phyloP scores from a whole-genome alignment of 2,329 filamentous ascomycete genomes.

The Aspergillus terreus region DNA sequence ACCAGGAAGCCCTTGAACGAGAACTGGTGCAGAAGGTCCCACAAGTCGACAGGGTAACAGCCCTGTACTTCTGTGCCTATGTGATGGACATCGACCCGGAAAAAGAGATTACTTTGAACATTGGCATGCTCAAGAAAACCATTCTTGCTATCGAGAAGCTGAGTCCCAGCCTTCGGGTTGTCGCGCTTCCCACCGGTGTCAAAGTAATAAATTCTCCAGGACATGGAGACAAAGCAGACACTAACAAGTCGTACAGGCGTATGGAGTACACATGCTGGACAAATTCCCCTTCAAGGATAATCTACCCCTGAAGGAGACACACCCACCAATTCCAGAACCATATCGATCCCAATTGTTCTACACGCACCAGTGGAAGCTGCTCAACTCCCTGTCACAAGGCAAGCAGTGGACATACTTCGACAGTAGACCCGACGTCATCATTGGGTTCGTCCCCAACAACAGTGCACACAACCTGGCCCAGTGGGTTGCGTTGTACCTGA shows the following conservation, averaged over 20 bases:
- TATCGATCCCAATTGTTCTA: conserved; percentile 4
- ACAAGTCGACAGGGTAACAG: neutral
- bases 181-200: conserved; percentile 5
- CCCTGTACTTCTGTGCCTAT: conserved; percentile 5
- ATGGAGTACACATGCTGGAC: conserved; percentile 1
- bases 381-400: neutral
- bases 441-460: conserved; percentile 7
- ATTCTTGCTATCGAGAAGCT: conserved; percentile 1
- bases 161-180: neutral
- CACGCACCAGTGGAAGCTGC: conserved; percentile 3
- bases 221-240: neutral
- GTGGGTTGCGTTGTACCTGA: conserved; percentile 3
- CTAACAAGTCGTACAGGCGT: neutral
- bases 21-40: neutral
- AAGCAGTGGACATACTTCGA: conserved; percentile 4
- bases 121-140: conserved; percentile 1
- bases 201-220: neutral
- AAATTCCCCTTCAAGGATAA: conserved; percentile 4
- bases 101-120: neutral
- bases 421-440: conserved; percentile 2
- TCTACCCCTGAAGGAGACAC: conserved; percentile 5
- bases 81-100: neutral
- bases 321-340: conserved; percentile 1
- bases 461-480: conserved; percentile 3
- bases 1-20: neutral